phyloP scores from a whole-genome alignment of 1,139 yeast species.

The Insectozyma bohioensis region DNA sequence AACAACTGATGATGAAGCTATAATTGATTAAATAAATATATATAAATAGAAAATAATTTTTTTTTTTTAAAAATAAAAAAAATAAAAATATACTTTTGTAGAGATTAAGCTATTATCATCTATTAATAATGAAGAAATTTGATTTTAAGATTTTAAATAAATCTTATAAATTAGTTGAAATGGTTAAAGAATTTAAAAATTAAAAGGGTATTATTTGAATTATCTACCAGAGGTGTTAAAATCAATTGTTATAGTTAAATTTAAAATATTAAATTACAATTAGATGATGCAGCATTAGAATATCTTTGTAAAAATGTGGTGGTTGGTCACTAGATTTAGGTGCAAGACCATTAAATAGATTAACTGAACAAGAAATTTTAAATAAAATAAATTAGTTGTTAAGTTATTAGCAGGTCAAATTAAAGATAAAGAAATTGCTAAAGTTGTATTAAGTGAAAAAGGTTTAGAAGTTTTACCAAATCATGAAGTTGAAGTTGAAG shows the following conservation, averaged over 20 bases:
- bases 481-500: constrained; percentile 73
- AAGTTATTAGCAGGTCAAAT: constrained; percentile 84
- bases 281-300: constrained; percentile 73
- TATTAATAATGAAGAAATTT: too few species aligned
- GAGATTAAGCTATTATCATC: too few species aligned
- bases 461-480: constrained; percentile 84
- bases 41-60: background rate
- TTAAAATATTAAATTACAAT: constrained; percentile 65
- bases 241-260: too few species aligned
- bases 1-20: constrained; percentile 28
- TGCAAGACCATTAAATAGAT: constrained; percentile 95
- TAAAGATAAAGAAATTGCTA: constrained; percentile 80
- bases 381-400: constrained; percentile 86
- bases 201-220: too few species aligned
- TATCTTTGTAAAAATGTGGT: constrained; percentile 73
- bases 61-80: too few species aligned
- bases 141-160: too few species aligned
- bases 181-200: too few species aligned
- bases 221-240: too few species aligned
- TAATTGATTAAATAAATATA: constrained; percentile 12
- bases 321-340: constrained; percentile 95
- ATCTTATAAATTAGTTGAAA: too few species aligned
- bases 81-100: too few species aligned
- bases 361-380: constrained; percentile 86
- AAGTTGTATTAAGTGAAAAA: constrained; percentile 55